These are phyloP conservation scores for Pseudogymnoascus pannorum DNA, from an alignment of 2,329 filamentous ascomycete genomes.

Conservation along the genomic window DNA sequence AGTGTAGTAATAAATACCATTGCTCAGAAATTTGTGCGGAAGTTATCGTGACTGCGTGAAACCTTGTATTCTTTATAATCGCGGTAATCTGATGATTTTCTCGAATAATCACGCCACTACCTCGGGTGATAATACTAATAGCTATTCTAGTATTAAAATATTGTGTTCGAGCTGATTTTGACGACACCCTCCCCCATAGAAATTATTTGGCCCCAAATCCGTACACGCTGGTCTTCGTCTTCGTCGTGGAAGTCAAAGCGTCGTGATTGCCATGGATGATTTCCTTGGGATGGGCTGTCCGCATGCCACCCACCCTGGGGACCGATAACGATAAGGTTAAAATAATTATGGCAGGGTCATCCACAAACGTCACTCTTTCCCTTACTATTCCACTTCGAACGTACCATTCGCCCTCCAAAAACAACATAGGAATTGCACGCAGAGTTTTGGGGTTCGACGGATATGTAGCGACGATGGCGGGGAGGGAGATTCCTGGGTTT, in stretches of 20 bases:
- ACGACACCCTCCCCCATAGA: no score
- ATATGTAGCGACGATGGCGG: background rate
- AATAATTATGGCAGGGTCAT: background rate
- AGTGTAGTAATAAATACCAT: slow-evolving; percentile 2
- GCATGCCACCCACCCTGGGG: background rate
- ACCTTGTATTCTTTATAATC: background rate
- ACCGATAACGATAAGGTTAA: background rate
- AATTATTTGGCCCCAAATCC: no score
- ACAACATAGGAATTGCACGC: background rate
- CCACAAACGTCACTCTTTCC: background rate
- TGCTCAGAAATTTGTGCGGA: background rate
- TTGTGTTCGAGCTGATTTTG: no score
- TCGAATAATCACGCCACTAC: background rate
- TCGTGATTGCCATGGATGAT: background rate
- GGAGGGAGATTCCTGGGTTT: slow-evolving; percentile 6
- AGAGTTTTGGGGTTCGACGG: background rate
- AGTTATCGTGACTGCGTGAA: background rate
- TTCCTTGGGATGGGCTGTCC: background rate
- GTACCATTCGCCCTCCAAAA: background rate
- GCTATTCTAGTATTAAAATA: no score
- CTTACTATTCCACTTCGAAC: background rate
- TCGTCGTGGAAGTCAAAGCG: no score
- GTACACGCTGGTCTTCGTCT: no score
- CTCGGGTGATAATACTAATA: no score
- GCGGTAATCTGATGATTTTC: background rate